Evolutionary conservation across 805 yeast species (phyloP).

Genomic region (Debaryomyces prosopidis): DNA sequence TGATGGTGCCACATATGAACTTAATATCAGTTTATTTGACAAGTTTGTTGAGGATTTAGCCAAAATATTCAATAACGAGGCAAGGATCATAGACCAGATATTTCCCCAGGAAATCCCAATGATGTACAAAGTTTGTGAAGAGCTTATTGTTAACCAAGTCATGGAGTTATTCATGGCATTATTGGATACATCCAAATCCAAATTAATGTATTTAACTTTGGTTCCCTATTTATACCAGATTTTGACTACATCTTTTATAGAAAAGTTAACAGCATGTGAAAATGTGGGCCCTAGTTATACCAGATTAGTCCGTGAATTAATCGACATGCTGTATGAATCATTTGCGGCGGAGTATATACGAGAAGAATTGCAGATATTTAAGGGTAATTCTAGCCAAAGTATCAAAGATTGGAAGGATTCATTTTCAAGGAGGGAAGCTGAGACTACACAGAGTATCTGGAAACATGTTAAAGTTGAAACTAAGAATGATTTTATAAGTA

Average conservation of each 20-base stretch:
- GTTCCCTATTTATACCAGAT: constrained; percentile 43
- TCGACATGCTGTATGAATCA: constrained; percentile 44
- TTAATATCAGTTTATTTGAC: constrained; percentile 18
- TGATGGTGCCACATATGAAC: background rate
- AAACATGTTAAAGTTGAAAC: constrained; percentile 50
- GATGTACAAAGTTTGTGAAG: constrained; percentile 50
- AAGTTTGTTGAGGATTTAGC: constrained; percentile 31
- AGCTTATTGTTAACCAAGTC: constrained; percentile 41
- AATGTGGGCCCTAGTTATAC: constrained; percentile 41
- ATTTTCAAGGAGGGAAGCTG: constrained; percentile 46
- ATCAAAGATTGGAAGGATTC: constrained; percentile 34
- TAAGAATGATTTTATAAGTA: constrained; percentile 59
- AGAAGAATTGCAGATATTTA: constrained; percentile 34
- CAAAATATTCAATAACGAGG: constrained; percentile 35
- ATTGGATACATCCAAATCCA: constrained; percentile 26
- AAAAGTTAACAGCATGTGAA: constrained; percentile 23
- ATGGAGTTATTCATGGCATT: constrained; percentile 31
- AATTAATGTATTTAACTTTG: constrained; percentile 28
- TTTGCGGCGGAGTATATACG: constrained; percentile 39
- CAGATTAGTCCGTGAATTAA: constrained; percentile 31
- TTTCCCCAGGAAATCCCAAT: constrained; percentile 48
- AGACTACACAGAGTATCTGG: constrained; percentile 47
- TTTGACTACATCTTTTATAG: constrained; percentile 25
- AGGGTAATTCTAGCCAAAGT: constrained; percentile 20
- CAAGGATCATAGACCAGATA: constrained; percentile 39